These are phyloP conservation scores for Yamadazyma olivae DNA, from an alignment of 805 yeast genomes.

Conservation along the genomic window DNA sequence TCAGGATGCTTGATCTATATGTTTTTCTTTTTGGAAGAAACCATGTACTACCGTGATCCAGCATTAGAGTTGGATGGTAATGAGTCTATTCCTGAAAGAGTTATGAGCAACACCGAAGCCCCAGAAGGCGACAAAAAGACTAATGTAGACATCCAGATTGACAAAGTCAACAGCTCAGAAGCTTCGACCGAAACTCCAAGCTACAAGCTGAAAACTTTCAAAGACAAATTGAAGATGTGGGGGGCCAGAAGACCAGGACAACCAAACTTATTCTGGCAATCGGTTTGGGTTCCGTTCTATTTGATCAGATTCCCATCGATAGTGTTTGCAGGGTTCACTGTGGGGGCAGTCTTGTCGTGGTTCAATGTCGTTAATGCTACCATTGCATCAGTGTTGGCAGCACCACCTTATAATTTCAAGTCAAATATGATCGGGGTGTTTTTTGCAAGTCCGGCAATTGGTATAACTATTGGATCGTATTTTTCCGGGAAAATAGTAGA, in stretches of 20 bases:
- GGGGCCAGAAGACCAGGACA: conserved; percentile 11
- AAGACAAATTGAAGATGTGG: conserved; percentile 13
- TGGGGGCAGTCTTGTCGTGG: conserved; percentile 20
- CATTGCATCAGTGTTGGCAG: conserved; percentile 17
- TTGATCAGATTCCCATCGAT: conserved; percentile 17
- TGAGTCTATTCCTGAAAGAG: conserved; percentile 11
- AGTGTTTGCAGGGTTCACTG: conserved; percentile 19
- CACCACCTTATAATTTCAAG: conserved; percentile 8
- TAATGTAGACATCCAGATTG: conserved; percentile 3
- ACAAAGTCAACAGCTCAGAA: conserved; percentile 4
- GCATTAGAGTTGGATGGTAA: conserved; percentile 6
- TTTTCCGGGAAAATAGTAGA: conserved; percentile 15
- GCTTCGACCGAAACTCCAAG: not conserved
- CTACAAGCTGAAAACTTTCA: conserved; percentile 8
- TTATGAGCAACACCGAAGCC: not conserved
- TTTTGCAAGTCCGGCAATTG: conserved; percentile 11
- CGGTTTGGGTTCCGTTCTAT: conserved; percentile 16
- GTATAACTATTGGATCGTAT: conserved; percentile 11
- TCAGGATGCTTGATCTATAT: conserved; percentile 20
- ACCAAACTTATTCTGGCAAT: conserved; percentile 9
- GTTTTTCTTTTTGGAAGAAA: conserved; percentile 30
- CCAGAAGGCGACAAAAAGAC: conserved; percentile 1
- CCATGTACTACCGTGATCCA: conserved; percentile 21
- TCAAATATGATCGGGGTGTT: conserved; percentile 12
- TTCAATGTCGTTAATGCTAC: conserved; percentile 22